Evolutionary conservation across 1,284 basidiomycete species (phyloP).

Genomic region (Schizopora paradoxa): DNA sequence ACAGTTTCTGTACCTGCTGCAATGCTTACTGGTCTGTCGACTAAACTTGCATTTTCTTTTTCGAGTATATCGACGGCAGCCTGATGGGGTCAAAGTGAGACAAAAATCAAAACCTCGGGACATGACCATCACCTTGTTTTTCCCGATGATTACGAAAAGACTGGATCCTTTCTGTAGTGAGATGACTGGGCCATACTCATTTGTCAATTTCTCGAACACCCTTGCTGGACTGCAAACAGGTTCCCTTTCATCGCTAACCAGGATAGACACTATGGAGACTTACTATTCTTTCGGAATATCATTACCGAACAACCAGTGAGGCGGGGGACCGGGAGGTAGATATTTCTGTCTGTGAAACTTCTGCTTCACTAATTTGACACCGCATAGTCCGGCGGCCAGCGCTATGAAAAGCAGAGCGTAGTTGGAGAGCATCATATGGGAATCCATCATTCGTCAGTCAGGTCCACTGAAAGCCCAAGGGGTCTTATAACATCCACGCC

Average conservation of each 20-base stretch:
- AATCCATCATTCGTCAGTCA: too few relatives aligned
- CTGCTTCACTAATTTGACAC: too few relatives aligned
- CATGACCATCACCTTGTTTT: slow-evolving; percentile 26
- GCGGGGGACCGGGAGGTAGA: slow-evolving; percentile 25
- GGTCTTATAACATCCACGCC: too few relatives aligned
- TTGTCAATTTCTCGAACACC: slow-evolving; percentile 31
- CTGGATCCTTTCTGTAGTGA: slow-evolving; percentile 29
- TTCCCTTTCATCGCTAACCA: not conserved
- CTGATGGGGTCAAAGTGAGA: too few relatives aligned
- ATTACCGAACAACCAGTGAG: slow-evolving; percentile 24
- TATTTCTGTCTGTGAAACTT: too few relatives aligned
- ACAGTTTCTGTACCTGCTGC: too few relatives aligned
- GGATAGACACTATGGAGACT: not conserved
- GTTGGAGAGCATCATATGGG: too few relatives aligned
- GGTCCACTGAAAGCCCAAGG: too few relatives aligned
- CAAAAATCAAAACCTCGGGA: not conserved
- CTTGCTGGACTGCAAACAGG: slow-evolving; percentile 5
- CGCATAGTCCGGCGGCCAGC: too few relatives aligned
- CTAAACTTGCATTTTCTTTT: slow-evolving; percentile 27
- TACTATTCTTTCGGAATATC: slow-evolving; percentile 22
- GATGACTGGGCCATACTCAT: slow-evolving; percentile 34
- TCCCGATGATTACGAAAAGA: slow-evolving; percentile 30
- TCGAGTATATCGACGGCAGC: slow-evolving; percentile 29
- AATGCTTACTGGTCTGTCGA: slow-evolving; percentile 23
- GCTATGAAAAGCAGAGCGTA: too few relatives aligned